A percentile compares a stretch with the other conserved stretches of the same genome.
Evolutionary conservation across 1,139 yeast species (phyloP).

Genomic region (Diutina neorugosa): DNA sequence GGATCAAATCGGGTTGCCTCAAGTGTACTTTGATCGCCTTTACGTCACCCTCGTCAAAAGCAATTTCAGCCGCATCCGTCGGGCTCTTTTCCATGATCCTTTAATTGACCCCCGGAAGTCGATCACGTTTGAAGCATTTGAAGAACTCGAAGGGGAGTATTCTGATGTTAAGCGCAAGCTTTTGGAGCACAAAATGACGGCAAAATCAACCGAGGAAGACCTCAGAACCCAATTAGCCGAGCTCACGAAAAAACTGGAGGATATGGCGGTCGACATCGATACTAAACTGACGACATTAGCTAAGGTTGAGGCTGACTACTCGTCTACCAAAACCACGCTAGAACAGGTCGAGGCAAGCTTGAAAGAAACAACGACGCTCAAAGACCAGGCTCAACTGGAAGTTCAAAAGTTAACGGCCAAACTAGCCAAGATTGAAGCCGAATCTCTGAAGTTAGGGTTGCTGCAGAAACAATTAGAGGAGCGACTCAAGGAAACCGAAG

Average conservation of each 20-base stretch:
- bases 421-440: not conserved
- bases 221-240: slow-evolving; percentile 12
- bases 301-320: slow-evolving; percentile 9
- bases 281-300: slow-evolving; percentile 13
- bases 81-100: slow-evolving; percentile 70
- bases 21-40: slow-evolving; percentile 55
- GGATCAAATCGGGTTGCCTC: slow-evolving; percentile 81
- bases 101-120: slow-evolving; percentile 53
- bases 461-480: not conserved
- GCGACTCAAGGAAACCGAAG: slow-evolving; percentile 12
- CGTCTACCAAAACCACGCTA: slow-evolving; percentile 10
- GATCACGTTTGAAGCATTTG: slow-evolving; percentile 61
- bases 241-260: not conserved
- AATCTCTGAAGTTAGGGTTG: not conserved
- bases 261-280: slow-evolving; percentile 1
- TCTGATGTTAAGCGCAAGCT: slow-evolving; percentile 15
- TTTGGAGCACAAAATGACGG: slow-evolving; percentile 16
- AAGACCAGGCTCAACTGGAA: slow-evolving; percentile 23
- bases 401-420: slow-evolving; percentile 14
- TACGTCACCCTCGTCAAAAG: slow-evolving; percentile 62
- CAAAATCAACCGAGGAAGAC: slow-evolving; percentile 13
- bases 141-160: slow-evolving; percentile 40
- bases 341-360: slow-evolving; percentile 11
- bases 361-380: slow-evolving; percentile 21
- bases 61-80: slow-evolving; percentile 54